Evolutionary conservation across 2,329 filamentous ascomycete genomes (phyloP), one percentile per base, ranked within the genome.

Genomic region (Raffaelea deltoideospora): DNA sequence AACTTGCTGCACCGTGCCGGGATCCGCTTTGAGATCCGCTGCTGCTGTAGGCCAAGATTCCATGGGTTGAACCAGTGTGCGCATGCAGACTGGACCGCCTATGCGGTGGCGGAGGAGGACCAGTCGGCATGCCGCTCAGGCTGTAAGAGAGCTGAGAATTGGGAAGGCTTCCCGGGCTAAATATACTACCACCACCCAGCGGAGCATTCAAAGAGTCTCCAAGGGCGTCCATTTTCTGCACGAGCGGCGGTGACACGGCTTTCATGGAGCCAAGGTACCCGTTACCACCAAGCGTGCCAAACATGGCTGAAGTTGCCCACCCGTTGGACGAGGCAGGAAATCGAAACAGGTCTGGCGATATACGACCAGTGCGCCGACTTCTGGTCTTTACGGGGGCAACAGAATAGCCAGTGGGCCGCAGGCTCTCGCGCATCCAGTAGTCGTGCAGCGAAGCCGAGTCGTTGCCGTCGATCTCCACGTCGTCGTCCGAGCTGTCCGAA

Each of bases 371-470:
- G 21, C 40, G 29, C 5, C 32, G 30, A 9, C 33, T 33, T 6
- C 31, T 27, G 3, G 31, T 18, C 5, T 27, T 15, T 1, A 33
- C 34, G 2, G 50, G 42, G 8, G 28, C 8, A 5, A 10, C 6
- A 1, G 34, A 41, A n/a, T 46, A 41, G 8, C 48, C 48, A 1
- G 51, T 49, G 1, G 64, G 59, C 33, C 65, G 65, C 23, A 60
- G 51, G 37, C 66, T 67, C 48, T 71, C 67, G 7, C 61, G 62
- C 53, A 75, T 61, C 70, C 70, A 76, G 19, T 70, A 68, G 37
- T 75, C 71, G 5, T 68, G 58, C 41, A 62, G 68, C 1, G 65
- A 70, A 1, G 62, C 55, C 2, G 66, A 69, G 21, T 61, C 58
- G n/a, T 55, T 58, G 14, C 63, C 59, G 17, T 56, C 55, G 8